Evolutionary conservation across 768 basidiomycete species (phyloP).

Genomic region (Suillus decipiens): DNA sequence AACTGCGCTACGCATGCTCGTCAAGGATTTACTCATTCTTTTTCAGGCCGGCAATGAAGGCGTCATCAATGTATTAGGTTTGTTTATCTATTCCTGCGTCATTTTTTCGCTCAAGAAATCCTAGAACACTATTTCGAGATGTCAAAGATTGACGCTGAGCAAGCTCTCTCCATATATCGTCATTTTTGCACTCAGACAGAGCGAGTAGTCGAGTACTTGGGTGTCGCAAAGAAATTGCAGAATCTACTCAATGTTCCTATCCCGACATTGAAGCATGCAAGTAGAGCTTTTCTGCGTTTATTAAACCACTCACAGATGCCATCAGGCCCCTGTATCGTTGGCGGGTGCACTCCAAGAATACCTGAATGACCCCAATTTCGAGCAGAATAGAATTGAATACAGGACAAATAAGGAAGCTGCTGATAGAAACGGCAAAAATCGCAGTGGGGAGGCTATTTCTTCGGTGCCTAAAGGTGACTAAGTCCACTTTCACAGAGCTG

Average conservation of each 20-base stretch:
- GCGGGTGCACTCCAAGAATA: constrained; percentile 94
- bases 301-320: constrained; percentile 7
- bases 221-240: constrained; percentile 89
- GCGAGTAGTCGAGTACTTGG: constrained; percentile 87
- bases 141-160: constrained; percentile 88
- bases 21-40: constrained; percentile 93
- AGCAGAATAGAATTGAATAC: constrained; percentile 93
- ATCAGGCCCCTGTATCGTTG: constrained; percentile 90
- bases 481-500: constrained; percentile 6
- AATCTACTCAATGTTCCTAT: constrained; percentile 92
- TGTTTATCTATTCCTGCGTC: constrained; percentile 34
- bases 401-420: constrained; percentile 73
- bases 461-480: constrained; percentile 26
- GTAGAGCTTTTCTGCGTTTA: constrained; percentile 25
- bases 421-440: constrained; percentile 39
- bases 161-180: constrained; percentile 86
- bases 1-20: constrained; percentile 87
- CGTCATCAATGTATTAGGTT: constrained; percentile 78
- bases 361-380: constrained; percentile 94
- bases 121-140: constrained; percentile 97
- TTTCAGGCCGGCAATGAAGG: constrained; percentile 98
- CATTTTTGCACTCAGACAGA: constrained; percentile 95
- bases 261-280: constrained; percentile 88
- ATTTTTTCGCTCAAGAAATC: constrained; percentile 15
- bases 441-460: constrained; percentile 11